These are phyloP conservation scores for Plenodomus tracheiphilus DNA, from an alignment of 2,329 filamentous ascomycete genomes.

Conservation along the genomic window DNA sequence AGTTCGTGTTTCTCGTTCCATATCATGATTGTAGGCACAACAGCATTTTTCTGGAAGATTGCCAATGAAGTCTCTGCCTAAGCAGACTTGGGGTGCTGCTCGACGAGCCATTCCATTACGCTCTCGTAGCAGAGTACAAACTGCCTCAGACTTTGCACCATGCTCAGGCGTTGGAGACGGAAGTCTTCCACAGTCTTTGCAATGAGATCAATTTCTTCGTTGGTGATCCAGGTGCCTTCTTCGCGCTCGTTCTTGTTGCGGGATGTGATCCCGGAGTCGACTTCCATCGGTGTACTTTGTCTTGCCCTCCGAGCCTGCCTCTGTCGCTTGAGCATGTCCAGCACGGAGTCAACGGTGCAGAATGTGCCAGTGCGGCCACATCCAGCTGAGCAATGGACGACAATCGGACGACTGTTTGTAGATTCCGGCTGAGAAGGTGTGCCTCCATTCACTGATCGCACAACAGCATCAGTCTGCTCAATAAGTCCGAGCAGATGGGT, in stretches of 20 bases:
- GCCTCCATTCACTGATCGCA: slow-evolving; percentile 53
- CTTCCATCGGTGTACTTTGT: slow-evolving; percentile 50
- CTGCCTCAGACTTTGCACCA: slow-evolving; percentile 93
- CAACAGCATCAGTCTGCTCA: slow-evolving; percentile 81
- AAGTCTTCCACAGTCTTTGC: slow-evolving; percentile 90
- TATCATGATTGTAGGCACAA: slow-evolving; percentile 10
- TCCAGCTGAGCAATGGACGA: slow-evolving; percentile 95
- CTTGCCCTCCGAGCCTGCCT: slow-evolving; percentile 46
- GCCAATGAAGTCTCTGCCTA: slow-evolving; percentile 10
- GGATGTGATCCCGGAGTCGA: slow-evolving; percentile 15
- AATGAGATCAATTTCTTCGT: slow-evolving; percentile 76
- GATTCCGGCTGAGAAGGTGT: slow-evolving; percentile 61
- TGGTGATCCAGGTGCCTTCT: slow-evolving; percentile 68
- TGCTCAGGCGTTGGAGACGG: slow-evolving; percentile 82
- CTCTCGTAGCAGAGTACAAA: slow-evolving; percentile 97
- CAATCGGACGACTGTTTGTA: slow-evolving; percentile 65
- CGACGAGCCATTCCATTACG: slow-evolving; percentile 80
- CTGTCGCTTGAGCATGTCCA: slow-evolving; percentile 96
- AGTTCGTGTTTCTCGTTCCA: slow-evolving; percentile 13
- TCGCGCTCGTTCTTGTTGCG: slow-evolving; percentile 31
- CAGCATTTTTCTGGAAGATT: neutral
- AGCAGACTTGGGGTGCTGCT: slow-evolving; percentile 46
- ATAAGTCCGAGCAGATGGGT: slow-evolving; percentile 84
- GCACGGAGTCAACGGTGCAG: slow-evolving; percentile 92
- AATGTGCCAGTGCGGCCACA: slow-evolving; percentile 96